phyloP scores from a whole-genome alignment of 441 rosid genomes.

The Pelargonium australe region DNA sequence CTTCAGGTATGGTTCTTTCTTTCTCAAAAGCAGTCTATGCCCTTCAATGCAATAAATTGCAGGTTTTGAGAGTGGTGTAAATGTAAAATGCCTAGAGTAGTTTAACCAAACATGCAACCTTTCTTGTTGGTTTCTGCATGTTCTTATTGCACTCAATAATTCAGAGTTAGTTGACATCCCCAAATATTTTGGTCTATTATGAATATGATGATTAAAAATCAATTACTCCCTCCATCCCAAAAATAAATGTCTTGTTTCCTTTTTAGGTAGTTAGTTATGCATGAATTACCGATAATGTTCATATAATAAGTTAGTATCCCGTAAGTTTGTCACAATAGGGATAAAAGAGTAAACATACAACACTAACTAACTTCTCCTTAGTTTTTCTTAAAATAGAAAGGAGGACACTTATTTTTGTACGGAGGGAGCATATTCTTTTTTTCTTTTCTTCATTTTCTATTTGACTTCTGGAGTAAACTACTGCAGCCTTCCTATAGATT shows the following conservation, averaged over 20 bases:
- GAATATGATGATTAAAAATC: neutral
- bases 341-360: too few relatives aligned
- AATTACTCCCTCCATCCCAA: too few relatives aligned
- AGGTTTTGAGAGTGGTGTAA: neutral
- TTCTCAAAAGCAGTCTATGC: neutral
- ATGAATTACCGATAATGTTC: too few relatives aligned
- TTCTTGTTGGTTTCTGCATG: neutral
- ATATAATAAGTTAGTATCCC: too few relatives aligned
- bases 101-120: neutral
- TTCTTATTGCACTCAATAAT: neutral
- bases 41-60: neutral
- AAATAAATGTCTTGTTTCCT: too few relatives aligned
- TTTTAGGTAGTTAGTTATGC: too few relatives aligned
- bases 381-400: too few relatives aligned
- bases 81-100: neutral
- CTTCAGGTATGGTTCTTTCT: slow-evolving; percentile 63
- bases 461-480: neutral
- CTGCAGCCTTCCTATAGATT: neutral
- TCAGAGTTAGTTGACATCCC: neutral
- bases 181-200: neutral
- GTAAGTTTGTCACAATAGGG: neutral
- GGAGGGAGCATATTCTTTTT: neutral
- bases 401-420: too few relatives aligned
- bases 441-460: neutral
- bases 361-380: too few relatives aligned